These are phyloP conservation scores for Quercus aquifolioides DNA, from an alignment of 306 rosid genomes.

Conservation along the genomic window DNA sequence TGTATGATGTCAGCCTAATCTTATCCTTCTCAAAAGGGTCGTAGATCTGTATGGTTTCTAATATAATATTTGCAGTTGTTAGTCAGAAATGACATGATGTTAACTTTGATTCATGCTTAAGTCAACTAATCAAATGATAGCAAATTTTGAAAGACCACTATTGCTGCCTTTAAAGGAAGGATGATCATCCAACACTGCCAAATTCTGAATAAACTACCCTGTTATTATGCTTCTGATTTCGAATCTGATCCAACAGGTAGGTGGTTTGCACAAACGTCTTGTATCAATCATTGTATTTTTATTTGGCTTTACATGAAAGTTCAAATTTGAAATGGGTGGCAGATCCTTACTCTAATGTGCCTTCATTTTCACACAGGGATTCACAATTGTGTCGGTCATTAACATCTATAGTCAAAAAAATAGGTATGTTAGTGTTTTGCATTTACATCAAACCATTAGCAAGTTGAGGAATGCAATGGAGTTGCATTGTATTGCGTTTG, in stretches of 20 bases:
- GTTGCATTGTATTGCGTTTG: too few relatives aligned
- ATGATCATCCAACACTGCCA: slow-evolving; percentile 1
- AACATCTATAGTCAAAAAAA: slow-evolving; percentile 1
- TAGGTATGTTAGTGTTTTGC: slow-evolving; percentile 1
- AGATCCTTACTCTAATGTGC: slow-evolving; percentile 24
- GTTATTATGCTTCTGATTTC: slow-evolving; percentile 14
- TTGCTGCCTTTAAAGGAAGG: neutral
- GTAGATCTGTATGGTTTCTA: slow-evolving; percentile 37
- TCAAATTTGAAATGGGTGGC: slow-evolving; percentile 32
- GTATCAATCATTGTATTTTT: slow-evolving; percentile 26
- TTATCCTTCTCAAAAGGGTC: slow-evolving; percentile 35
- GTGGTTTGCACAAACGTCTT: slow-evolving; percentile 40
- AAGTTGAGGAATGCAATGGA: too few relatives aligned
- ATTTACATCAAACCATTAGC: neutral
- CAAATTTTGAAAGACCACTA: slow-evolving; percentile 16
- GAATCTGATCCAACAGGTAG: slow-evolving; percentile 32
- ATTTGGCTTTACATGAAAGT: slow-evolving; percentile 30
- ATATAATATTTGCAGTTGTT: slow-evolving; percentile 5
- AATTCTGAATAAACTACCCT: slow-evolving; percentile 9
- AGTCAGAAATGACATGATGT: slow-evolving; percentile 42
- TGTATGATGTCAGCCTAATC: slow-evolving; percentile 38
- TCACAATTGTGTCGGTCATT: slow-evolving; percentile 7
- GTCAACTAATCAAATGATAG: slow-evolving; percentile 46
- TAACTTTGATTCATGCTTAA: slow-evolving; percentile 20
- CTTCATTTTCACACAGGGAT: slow-evolving; percentile 13